phyloP scores from a whole-genome alignment of 257 asterid species.

The Przewalskia tangutica region DNA sequence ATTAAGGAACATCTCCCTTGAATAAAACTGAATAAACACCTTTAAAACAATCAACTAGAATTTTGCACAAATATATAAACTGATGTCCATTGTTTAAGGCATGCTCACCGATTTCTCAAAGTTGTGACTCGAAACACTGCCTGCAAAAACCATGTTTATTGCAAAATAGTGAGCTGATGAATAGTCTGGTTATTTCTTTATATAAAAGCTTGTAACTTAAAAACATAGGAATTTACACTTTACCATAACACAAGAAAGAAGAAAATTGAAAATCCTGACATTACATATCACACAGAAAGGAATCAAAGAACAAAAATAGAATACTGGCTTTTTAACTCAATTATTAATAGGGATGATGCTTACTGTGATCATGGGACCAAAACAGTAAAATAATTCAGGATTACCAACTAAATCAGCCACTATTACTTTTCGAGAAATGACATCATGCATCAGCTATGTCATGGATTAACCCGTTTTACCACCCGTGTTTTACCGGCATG shows the following conservation, averaged over 20 bases:
- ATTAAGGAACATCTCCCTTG: not conserved
- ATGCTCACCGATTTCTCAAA: constrained; percentile 66
- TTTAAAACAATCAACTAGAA: not conserved
- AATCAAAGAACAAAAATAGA: not conserved
- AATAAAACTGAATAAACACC: not conserved
- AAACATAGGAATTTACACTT: not conserved
- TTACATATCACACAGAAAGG: not conserved
- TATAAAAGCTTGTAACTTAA: not conserved
- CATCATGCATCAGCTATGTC: not conserved
- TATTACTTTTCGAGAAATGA: not conserved
- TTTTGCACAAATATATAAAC: not conserved
- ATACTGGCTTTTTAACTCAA: not conserved
- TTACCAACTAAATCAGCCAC: not conserved
- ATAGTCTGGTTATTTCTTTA: not conserved
- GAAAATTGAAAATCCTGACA: not conserved
- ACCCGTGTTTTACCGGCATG: no score
- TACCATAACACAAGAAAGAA: not conserved
- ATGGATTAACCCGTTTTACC: not conserved
- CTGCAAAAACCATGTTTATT: constrained; percentile 35
- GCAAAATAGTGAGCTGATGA: not conserved
- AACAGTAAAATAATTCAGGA: not conserved
- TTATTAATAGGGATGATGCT: not conserved
- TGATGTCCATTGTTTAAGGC: not conserved
- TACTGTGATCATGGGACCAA: not conserved
- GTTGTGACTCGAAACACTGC: constrained; percentile 40